These are phyloP conservation scores for Fusarium sarcochroum DNA, from an alignment of 2,329 filamentous ascomycete species.

Conservation along the genomic window DNA sequence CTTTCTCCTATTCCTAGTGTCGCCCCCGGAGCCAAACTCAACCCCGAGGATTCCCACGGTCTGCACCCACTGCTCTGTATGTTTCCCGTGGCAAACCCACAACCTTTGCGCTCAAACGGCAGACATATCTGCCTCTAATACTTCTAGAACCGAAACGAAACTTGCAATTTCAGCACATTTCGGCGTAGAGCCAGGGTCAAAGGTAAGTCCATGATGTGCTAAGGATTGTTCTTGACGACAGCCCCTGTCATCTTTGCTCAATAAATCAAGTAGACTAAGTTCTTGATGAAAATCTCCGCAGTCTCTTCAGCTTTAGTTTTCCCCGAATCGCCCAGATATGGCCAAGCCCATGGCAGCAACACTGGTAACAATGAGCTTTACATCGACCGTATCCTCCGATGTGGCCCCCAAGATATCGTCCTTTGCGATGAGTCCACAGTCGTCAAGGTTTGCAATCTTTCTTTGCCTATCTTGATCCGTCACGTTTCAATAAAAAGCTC, in stretches of 20 bases:
- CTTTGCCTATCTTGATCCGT: not conserved
- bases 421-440: not conserved
- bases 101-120: not conserved
- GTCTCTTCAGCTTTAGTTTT: not conserved
- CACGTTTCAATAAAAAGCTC: not conserved
- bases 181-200: not conserved
- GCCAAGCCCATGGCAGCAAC: too few relatives aligned
- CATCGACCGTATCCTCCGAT: not conserved
- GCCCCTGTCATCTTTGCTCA: not conserved
- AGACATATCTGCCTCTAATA: too few relatives aligned
- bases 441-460: not conserved
- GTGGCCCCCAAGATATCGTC: not conserved
- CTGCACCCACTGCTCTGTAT: not conserved
- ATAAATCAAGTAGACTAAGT: too few relatives aligned
- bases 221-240: not conserved
- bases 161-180: not conserved
- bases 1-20: not conserved
- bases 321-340: not conserved
- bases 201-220: not conserved
- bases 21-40: not conserved
- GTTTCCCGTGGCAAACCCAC: not conserved
- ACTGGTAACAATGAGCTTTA: not conserved
- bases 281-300: too few relatives aligned
- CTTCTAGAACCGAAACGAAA: not conserved
- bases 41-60: not conserved